Conservation (phyloP, 2,329 filamentous ascomycete species). For the Elsinoe necatrix region DNA sequence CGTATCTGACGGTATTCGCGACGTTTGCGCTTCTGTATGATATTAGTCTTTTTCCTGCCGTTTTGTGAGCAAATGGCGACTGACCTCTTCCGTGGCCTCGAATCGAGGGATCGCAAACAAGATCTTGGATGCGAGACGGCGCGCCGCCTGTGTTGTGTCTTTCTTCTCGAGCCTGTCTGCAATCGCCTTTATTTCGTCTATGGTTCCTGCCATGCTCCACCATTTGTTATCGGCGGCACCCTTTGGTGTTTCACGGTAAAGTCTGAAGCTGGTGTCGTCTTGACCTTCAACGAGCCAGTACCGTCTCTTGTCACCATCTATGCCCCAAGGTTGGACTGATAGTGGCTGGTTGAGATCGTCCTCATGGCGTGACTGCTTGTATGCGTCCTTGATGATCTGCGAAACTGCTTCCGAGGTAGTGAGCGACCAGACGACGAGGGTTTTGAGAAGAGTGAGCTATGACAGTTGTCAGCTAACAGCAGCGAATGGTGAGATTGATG, state of each 20-base stretch:
- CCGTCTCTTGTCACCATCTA: constrained; percentile 79
- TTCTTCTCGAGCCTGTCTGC: constrained; percentile 66
- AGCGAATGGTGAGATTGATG: neutral
- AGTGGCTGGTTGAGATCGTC: constrained; percentile 74
- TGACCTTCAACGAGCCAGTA: constrained; percentile 92
- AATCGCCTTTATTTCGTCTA: constrained; percentile 72
- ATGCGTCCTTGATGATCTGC: constrained; percentile 71
- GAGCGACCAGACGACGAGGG: constrained; percentile 79
- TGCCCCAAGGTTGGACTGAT: constrained; percentile 84
- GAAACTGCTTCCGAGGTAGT: constrained; percentile 79
- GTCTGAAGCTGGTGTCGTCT: constrained; percentile 86
- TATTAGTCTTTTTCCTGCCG: no score
- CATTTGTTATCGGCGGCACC: constrained; percentile 69
- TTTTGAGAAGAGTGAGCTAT: constrained; percentile 74
- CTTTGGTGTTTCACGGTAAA: constrained; percentile 90
- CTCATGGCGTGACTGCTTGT: constrained; percentile 78
- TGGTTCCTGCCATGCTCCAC: constrained; percentile 86
- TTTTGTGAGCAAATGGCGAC: neutral
- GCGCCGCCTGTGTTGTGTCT: constrained; percentile 75
- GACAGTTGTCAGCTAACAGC: constrained; percentile 10
- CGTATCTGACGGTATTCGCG: constrained; percentile 83
- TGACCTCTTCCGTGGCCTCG: constrained; percentile 82
- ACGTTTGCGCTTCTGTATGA: constrained; percentile 72
- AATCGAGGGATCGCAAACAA: constrained; percentile 74
- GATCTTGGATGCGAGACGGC: constrained; percentile 69